These are phyloP conservation scores for Capronia epimyces DNA, from an alignment of 2,329 filamentous ascomycete genomes.

Conservation along the genomic window DNA sequence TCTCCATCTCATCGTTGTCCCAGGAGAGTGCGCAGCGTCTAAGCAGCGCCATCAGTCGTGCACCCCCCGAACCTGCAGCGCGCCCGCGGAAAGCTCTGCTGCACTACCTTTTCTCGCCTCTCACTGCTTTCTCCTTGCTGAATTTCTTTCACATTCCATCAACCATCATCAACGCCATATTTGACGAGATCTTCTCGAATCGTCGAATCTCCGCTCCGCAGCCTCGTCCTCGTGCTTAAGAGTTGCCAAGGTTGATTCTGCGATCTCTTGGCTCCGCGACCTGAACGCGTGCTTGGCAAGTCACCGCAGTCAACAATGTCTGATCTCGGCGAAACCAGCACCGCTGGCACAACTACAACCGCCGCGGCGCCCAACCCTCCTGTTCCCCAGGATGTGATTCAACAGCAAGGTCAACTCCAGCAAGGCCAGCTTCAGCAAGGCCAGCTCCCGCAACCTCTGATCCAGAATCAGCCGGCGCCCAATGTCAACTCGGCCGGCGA, in stretches of 20 bases:
- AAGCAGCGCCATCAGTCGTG: not conserved
- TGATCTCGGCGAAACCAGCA: constrained; percentile 23
- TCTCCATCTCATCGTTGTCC: not conserved
- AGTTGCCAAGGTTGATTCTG: not conserved
- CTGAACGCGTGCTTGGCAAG: constrained; percentile 8
- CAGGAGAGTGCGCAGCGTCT: too few species aligned
- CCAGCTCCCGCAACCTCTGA: constrained; percentile 15
- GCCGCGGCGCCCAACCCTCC: constrained; percentile 9
- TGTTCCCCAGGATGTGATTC: constrained; percentile 21
- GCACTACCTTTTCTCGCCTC: not conserved
- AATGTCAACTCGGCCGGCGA: constrained; percentile 32
- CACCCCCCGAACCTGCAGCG: not conserved
- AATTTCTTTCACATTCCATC: not conserved
- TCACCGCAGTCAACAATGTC: constrained; percentile 12
- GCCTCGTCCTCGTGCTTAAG: not conserved
- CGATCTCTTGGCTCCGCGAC: constrained; percentile 10
- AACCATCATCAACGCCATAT: not conserved
- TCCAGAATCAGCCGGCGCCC: constrained; percentile 22
- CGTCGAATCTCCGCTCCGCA: constrained; percentile 2
- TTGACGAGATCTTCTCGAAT: not conserved
- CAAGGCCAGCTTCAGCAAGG: constrained; percentile 18
- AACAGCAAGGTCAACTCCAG: constrained; percentile 21
- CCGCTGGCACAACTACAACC: constrained; percentile 1
- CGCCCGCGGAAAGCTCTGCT: not conserved
- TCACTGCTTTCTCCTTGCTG: not conserved